Conservation (phyloP, 1,284 basidiomycete species). For the Mycocalia duriaeana region DNA sequence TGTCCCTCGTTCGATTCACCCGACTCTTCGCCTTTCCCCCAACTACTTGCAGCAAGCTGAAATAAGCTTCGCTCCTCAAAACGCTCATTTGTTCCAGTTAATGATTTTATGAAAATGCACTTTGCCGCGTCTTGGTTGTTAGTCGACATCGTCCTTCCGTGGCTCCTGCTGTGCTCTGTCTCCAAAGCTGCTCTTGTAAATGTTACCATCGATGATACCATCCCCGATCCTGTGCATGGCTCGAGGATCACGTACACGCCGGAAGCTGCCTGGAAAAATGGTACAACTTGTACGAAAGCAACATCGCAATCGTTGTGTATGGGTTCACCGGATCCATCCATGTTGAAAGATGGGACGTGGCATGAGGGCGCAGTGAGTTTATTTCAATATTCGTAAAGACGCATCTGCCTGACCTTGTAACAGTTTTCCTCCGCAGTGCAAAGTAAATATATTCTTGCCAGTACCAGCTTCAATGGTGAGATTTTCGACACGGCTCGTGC, state of each 20-base stretch:
- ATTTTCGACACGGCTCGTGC: background rate
- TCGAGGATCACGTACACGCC: background rate
- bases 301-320: too few species aligned
- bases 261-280: background rate
- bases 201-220: background rate
- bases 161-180: background rate
- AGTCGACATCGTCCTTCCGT: too few species aligned
- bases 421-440: background rate
- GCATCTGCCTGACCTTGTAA: background rate
- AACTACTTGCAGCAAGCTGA: too few species aligned
- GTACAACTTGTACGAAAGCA: too few species aligned
- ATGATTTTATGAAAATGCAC: too few species aligned
- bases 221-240: background rate
- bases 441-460: background rate
- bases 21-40: too few species aligned
- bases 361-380: background rate
- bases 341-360: background rate
- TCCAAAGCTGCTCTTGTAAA: background rate
- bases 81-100: too few species aligned
- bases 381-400: background rate
- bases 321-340: background rate
- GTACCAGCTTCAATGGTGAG: too few species aligned
- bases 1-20: too few species aligned
- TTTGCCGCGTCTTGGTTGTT: too few species aligned
- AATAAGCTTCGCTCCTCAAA: too few species aligned